Evolutionary conservation across 2,329 filamentous ascomycete species (phyloP).

Genomic region (Diplocarpon mali): DNA sequence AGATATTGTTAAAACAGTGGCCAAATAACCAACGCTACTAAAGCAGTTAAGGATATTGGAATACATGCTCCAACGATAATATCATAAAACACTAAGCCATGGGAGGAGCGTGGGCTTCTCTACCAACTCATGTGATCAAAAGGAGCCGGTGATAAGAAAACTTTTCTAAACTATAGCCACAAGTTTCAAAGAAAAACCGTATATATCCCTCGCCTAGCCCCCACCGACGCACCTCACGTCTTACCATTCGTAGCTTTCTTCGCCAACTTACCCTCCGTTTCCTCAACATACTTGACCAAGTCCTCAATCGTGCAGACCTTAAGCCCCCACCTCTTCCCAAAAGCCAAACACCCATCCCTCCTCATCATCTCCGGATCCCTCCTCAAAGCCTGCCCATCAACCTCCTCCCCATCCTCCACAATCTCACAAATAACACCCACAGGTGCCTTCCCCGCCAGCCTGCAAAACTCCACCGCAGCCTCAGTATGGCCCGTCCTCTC

Average conservation of each 20-base stretch:
- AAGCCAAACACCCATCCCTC: conserved; percentile 75
- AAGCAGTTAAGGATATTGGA: too few relatives aligned
- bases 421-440: conserved; percentile 86
- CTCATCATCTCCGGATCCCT: conserved; percentile 78
- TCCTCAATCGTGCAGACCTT: conserved; percentile 95
- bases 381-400: conserved; percentile 55
- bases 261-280: conserved; percentile 24
- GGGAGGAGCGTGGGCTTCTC: too few relatives aligned
- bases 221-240: conserved; percentile 1
- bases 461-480: conserved; percentile 82
- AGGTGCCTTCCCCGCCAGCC: conserved; percentile 64
- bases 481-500: conserved; percentile 82
- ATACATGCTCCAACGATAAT: too few relatives aligned
- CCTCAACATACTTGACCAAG: conserved; percentile 52
- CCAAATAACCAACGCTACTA: too few relatives aligned
- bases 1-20: too few relatives aligned
- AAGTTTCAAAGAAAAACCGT: too few relatives aligned
- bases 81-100: too few relatives aligned
- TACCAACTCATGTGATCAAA: too few relatives aligned
- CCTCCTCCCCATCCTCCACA: conserved; percentile 71
- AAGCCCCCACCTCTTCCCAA: conserved; percentile 79
- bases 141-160: too few relatives aligned
- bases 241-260: conserved; percentile 16
- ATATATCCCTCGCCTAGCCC: too few relatives aligned
- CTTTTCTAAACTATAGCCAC: too few relatives aligned